Evolutionary conservation across 139 green algal genomes (phyloP).

Genomic region (Dunaliella primolecta): DNA sequence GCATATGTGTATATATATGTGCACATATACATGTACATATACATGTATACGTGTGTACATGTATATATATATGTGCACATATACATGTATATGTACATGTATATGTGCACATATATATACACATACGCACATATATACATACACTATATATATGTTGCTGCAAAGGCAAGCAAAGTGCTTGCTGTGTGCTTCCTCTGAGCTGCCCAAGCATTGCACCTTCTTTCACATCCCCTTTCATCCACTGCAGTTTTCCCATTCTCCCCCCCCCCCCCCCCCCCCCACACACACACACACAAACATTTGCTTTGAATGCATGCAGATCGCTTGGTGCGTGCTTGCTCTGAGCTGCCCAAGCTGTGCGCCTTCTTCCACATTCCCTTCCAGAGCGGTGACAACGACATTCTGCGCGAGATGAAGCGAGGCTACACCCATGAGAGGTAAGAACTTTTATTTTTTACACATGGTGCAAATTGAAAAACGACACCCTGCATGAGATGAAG

Average conservation of each 20-base stretch:
- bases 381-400: slow-evolving; percentile 88
- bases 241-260: no score
- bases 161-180: slow-evolving; percentile 81
- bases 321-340: slow-evolving; percentile 83
- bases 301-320: no score
- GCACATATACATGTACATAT: neutral
- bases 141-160: no score
- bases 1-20: neutral
- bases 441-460: neutral
- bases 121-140: neutral
- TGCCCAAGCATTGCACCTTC: slow-evolving; percentile 96
- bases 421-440: slow-evolving; percentile 83
- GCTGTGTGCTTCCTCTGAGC: slow-evolving; percentile 83
- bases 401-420: slow-evolving; percentile 85
- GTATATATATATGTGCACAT: neutral
- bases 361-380: slow-evolving; percentile 99
- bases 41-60: neutral
- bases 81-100: neutral
- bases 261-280: no score
- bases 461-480: slow-evolving; percentile 47
- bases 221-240: slow-evolving; percentile 99
- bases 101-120: neutral
- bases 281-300: no score
- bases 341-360: slow-evolving; percentile 93
- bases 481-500: slow-evolving; percentile 79